Evolutionary conservation across 2,329 filamentous ascomycete genomes (phyloP), one percentile per base, ranked within the genome.

Genomic region (Colletotrichum viniferum): DNA sequence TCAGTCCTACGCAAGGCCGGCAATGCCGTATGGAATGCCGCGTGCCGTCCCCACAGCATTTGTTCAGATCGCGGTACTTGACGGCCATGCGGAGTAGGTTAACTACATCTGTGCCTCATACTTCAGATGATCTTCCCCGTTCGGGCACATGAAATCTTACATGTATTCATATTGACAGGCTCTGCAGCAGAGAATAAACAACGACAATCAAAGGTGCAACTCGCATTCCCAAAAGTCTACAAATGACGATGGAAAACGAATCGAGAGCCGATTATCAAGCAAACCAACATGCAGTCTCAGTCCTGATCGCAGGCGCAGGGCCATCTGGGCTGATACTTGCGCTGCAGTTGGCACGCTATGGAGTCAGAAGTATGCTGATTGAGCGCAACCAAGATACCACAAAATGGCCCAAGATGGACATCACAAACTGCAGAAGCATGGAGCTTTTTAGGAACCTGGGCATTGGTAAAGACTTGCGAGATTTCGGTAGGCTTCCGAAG

Each of bases 281-380:
- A 52, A 52, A 52, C n/a, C n/a, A 52, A n/a, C n/a, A 21, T 12
- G 12, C 10, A 21, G 36, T 28, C 26, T 18, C 63, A 5, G 63
- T 66, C 16, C 43, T 89, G 43, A 85, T 89, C 64, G 86, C 88
- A 16, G 88, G 88, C 68, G 87, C 87, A 24, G 88, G 88, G n/a
- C 88, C 88, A 4, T 86, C 87, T 0, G 88, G 88, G 21, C 84
- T 89, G 4, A 81, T 89, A 14, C 84, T 87, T 28, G 86, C 84
- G 16, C 84, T 91, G 4, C 85, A 91, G 4, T 86, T 92, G 8
- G 85, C 88, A 28, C 86, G 88, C 77, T 85, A 88, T 69, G 85
- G 86, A 61, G 89, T 92, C 77, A 82, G 85, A 36, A 48, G 34
- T 10, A 21, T 66, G 13, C 36, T 52, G 12, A 13, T 48, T 24